A percentile compares a stretch with the other conserved stretches of the same genome.
Evolutionary conservation across 768 basidiomycete genomes (phyloP).

Genomic region (Mycena vitilis): DNA sequence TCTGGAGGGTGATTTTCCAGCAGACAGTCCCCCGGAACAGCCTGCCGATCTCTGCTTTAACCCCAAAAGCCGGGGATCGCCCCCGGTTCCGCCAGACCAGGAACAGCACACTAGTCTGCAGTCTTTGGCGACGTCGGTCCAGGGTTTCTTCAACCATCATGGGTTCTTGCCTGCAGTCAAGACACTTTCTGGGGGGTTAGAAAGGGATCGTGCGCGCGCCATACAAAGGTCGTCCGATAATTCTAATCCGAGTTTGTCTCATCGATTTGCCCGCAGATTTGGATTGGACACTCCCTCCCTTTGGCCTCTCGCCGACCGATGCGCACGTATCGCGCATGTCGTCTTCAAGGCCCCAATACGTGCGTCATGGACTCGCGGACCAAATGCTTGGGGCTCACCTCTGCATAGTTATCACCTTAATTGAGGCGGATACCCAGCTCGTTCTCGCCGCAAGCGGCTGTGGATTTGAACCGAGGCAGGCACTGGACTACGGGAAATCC

Average conservation of each 20-base stretch:
- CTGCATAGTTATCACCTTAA: slow-evolving; percentile 13
- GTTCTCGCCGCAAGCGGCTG: slow-evolving; percentile 14
- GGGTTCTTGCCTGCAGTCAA: slow-evolving; percentile 18
- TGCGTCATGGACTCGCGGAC: not conserved
- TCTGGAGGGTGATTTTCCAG: slow-evolving; percentile 6
- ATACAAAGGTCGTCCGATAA: slow-evolving; percentile 9
- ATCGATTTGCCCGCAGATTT: slow-evolving; percentile 1
- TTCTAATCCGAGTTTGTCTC: not conserved
- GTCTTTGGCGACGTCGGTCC: slow-evolving; percentile 6
- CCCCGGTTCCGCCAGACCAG: not conserved
- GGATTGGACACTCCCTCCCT: slow-evolving; percentile 6
- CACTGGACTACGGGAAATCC: not conserved
- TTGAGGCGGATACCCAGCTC: slow-evolving; percentile 10
- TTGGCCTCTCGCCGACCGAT: slow-evolving; percentile 15
- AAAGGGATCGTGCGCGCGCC: not conserved
- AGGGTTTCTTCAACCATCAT: not conserved
- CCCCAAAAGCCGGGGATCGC: not conserved
- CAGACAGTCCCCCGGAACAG: not conserved
- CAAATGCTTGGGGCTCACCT: not conserved
- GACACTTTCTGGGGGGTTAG: slow-evolving; percentile 12
- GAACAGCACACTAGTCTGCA: not conserved
- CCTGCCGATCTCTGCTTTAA: too few relatives aligned
- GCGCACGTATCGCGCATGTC: slow-evolving; percentile 16
- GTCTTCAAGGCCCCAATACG: slow-evolving; percentile 20
- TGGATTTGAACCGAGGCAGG: not conserved